Conservation (phyloP, 345 rosid species). For the Tarenaya hassleriana region DNA sequence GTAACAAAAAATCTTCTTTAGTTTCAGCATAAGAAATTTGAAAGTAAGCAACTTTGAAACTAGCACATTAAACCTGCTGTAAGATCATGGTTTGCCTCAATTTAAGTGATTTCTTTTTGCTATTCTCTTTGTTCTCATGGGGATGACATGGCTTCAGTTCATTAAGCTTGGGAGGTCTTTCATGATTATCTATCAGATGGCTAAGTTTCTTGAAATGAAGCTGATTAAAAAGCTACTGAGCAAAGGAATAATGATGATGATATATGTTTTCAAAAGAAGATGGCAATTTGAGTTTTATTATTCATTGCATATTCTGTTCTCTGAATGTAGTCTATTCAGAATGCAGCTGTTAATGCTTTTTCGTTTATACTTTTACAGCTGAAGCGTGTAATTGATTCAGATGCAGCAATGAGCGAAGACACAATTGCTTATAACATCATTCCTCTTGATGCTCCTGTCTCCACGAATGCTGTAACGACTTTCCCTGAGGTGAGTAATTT, state of each 20-base stretch:
- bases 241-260: neutral
- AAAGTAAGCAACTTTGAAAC: no score
- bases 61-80: no score
- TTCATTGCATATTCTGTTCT: neutral
- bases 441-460: conserved; percentile 75
- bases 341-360: conserved; percentile 7
- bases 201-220: no score
- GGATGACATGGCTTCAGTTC: no score
- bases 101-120: no score
- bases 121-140: no score
- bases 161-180: no score
- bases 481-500: conserved; percentile 67
- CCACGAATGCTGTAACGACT: conserved; percentile 53
- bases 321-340: conserved; percentile 3
- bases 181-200: no score
- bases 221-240: no score
- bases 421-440: conserved; percentile 80
- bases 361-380: conserved; percentile 47
- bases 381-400: conserved; percentile 72
- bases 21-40: no score
- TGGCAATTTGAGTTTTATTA: neutral
- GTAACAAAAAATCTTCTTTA: no score
- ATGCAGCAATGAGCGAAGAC: conserved; percentile 92
- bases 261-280: conserved; percentile 3
- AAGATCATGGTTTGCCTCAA: no score